Evolutionary conservation across 371 early-diverging fungal genomes (phyloP).

Genomic region (Batrachochytrium dendrobatidis): DNA sequence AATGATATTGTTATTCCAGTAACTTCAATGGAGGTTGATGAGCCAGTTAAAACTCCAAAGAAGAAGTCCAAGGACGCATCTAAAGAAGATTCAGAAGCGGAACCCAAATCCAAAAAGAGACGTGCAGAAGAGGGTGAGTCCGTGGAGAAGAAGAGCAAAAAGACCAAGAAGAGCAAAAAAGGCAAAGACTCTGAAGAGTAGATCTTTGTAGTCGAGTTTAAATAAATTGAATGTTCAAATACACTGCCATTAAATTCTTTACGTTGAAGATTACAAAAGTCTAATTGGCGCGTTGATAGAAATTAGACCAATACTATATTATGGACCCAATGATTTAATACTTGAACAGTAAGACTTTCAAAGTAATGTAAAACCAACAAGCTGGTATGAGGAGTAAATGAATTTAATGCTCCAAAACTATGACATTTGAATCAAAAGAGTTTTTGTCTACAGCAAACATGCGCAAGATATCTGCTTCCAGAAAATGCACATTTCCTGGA

Average conservation of each 20-base stretch:
- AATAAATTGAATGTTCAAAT: background rate
- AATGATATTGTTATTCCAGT: constrained; percentile 5
- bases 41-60: constrained; percentile 17
- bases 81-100: background rate
- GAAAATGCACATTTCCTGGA: constrained; percentile 83
- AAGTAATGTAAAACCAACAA: too few relatives aligned
- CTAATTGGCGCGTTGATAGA: background rate
- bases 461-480: constrained; percentile 87
- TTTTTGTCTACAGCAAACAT: constrained; percentile 62
- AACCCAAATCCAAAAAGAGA: constrained; percentile 3
- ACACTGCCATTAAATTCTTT: background rate
- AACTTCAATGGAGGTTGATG: constrained; percentile 23
- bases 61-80: constrained; percentile 50
- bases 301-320: background rate
- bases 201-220: too few relatives aligned
- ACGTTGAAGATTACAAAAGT: background rate
- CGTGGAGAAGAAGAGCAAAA: constrained; percentile 16
- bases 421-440: constrained; percentile 51
- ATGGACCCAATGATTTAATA: background rate
- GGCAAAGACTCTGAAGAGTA: too few relatives aligned
- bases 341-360: too few relatives aligned
- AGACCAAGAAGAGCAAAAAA: constrained; percentile 12
- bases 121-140: background rate
- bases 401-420: constrained; percentile 23
- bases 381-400: too few relatives aligned